phyloP scores from a whole-genome alignment of 2,329 filamentous ascomycete species.

The Clonostachys solani region DNA sequence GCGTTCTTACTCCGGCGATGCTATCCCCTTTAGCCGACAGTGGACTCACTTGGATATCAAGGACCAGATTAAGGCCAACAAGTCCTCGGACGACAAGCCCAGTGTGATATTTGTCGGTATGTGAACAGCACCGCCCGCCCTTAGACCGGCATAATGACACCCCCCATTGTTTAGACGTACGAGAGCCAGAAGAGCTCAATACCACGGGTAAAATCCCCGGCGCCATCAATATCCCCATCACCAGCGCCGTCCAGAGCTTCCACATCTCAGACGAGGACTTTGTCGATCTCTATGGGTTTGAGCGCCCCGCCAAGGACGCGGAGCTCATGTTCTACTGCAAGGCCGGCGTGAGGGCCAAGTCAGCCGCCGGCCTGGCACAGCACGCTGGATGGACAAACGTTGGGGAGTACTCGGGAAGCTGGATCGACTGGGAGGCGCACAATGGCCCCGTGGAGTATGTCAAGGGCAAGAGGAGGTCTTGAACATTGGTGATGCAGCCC shows the following conservation, averaged over 20 bases:
- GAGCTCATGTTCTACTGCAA: constrained; percentile 88
- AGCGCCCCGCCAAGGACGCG: constrained; percentile 52
- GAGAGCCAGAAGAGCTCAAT: constrained; percentile 65
- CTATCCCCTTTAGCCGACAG: constrained; percentile 23
- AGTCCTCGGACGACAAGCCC: constrained; percentile 1
- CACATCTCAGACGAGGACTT: constrained; percentile 77
- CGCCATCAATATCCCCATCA: constrained; percentile 78
- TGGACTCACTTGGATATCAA: constrained; percentile 47
- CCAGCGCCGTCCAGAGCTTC: constrained; percentile 72
- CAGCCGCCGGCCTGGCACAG: constrained; percentile 72
- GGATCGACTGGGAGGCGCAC: constrained; percentile 76
- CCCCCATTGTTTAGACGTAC: constrained; percentile 48
- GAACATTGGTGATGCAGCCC: too few relatives aligned
- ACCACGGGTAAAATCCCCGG: constrained; percentile 71
- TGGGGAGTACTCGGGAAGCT: constrained; percentile 71
- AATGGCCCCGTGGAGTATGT: constrained; percentile 52
- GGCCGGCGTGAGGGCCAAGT: constrained; percentile 76
- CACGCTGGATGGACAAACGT: constrained; percentile 71
- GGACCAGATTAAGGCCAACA: constrained; percentile 19
- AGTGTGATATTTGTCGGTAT: constrained; percentile 42
- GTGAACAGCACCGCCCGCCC: constrained; percentile 4
- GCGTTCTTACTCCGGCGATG: constrained; percentile 18
- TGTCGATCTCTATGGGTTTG: constrained; percentile 74
- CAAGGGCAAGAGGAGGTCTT: not conserved
- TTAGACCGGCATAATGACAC: not conserved